These are phyloP conservation scores for Diaporthe amygdali DNA, from an alignment of 2,329 filamentous ascomycete genomes.

Conservation along the genomic window DNA sequence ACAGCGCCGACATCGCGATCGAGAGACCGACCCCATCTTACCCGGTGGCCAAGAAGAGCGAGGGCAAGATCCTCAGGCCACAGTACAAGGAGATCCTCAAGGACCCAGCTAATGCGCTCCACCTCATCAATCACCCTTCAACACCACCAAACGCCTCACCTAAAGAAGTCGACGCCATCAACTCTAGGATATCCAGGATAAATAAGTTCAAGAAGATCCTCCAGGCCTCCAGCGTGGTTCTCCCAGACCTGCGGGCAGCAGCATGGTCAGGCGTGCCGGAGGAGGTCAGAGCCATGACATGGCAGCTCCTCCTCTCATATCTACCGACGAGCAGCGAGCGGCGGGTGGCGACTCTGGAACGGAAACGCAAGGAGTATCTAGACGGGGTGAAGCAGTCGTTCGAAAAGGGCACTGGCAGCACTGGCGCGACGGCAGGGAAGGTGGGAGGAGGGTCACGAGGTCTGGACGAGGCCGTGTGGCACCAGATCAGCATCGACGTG, in stretches of 20 bases:
- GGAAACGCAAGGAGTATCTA: conserved; percentile 95
- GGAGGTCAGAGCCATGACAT: conserved; percentile 98
- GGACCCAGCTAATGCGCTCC: conserved; percentile 89
- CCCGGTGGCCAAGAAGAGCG: conserved; percentile 84
- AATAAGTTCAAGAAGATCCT: conserved; percentile 98
- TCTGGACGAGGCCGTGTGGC: conserved; percentile 97
- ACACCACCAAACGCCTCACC: conserved; percentile 74
- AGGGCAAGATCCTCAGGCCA: conserved; percentile 93
- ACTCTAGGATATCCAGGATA: conserved; percentile 87
- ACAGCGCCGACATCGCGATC: conserved; percentile 93
- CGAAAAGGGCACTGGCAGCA: conserved; percentile 62
- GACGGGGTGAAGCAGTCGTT: conserved; percentile 83
- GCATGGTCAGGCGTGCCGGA: conserved; percentile 95
- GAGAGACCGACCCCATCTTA: conserved; percentile 84
- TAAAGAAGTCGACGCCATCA: conserved; percentile 87
- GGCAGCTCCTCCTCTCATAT: conserved; percentile 94
- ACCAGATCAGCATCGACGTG: conserved; percentile 98
- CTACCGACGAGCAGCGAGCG: conserved; percentile 96
- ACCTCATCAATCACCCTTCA: conserved; percentile 88
- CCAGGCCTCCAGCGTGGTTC: conserved; percentile 86
- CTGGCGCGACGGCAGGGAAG: conserved; percentile 28
- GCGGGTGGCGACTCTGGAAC: conserved; percentile 85
- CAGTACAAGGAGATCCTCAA: conserved; percentile 96
- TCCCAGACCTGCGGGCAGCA: conserved; percentile 81
- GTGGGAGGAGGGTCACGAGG: conserved; percentile 52